These are phyloP conservation scores for Cadophora malorum DNA, from an alignment of 2,329 filamentous ascomycete genomes.

Conservation along the genomic window DNA sequence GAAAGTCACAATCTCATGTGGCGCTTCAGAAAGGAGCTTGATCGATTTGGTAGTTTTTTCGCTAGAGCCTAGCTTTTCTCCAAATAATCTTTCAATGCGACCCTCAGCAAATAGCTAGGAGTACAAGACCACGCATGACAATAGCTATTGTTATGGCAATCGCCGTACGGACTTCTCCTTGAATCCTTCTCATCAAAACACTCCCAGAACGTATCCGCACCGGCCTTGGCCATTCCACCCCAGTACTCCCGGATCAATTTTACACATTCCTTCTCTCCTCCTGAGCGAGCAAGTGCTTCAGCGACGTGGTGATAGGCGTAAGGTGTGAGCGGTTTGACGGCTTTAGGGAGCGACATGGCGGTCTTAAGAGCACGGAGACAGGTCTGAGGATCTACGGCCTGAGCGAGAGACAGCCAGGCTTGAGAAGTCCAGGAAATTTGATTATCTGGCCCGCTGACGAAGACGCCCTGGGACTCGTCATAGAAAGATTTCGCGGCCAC, in stretches of 20 bases:
- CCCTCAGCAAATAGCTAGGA: conserved; percentile 43
- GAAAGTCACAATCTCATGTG: too few relatives aligned
- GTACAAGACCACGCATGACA: conserved; percentile 48
- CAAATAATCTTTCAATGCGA: conserved; percentile 32
- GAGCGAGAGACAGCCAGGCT: conserved; percentile 45
- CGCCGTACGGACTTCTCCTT: conserved; percentile 44
- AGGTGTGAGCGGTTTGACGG: conserved; percentile 44
- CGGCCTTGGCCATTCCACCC: conserved; percentile 45
- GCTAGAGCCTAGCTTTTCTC: background rate
- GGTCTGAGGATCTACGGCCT: conserved; percentile 34
- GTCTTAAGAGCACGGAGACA: conserved; percentile 38
- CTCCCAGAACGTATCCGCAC: conserved; percentile 47
- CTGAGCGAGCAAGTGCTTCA: conserved; percentile 41
- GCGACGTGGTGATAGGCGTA: conserved; percentile 45
- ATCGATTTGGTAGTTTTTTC: background rate
- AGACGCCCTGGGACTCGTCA: conserved; percentile 32
- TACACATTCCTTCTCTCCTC: conserved; percentile 41
- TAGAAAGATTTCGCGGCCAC: conserved; percentile 36
- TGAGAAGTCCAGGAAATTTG: conserved; percentile 45
- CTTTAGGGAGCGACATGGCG: conserved; percentile 38
- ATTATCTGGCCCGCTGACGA: conserved; percentile 41
- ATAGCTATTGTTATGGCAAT: conserved; percentile 46
- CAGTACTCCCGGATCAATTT: conserved; percentile 45
- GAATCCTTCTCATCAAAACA: conserved; percentile 43
- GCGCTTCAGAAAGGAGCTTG: background rate